Evolutionary conservation across 2,329 filamentous ascomycete genomes (phyloP).

Genomic region (Neonectria ditissima): DNA sequence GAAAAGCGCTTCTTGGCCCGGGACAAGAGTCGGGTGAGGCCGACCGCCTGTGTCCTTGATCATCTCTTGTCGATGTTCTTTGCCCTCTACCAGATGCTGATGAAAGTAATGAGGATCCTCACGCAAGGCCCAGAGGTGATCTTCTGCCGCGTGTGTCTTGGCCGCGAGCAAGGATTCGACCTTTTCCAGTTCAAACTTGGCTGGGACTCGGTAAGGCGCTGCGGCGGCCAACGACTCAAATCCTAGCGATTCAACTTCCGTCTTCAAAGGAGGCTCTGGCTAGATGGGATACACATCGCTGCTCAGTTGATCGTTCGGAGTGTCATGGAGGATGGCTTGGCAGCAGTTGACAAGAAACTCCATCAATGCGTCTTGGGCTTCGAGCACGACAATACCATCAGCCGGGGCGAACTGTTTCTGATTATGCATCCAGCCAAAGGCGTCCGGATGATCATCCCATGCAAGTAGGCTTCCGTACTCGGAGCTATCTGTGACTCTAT

Average conservation of each 20-base stretch:
- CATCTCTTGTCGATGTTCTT: conserved; percentile 60
- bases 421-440: conserved; percentile 52
- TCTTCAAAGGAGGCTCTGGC: conserved; percentile 52
- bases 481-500: conserved; percentile 40
- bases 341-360: conserved; percentile 63
- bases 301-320: conserved; percentile 47
- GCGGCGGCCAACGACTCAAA: conserved; percentile 59
- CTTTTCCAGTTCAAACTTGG: conserved; percentile 57
- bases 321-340: conserved; percentile 62
- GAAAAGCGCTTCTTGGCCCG: conserved; percentile 40
- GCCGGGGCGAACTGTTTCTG: conserved; percentile 56
- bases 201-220: conserved; percentile 64
- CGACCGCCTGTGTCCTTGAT: conserved; percentile 53
- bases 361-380: conserved; percentile 62
- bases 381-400: conserved; percentile 61
- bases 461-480: conserved; percentile 53
- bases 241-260: conserved; percentile 45
- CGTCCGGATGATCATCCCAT: conserved; percentile 51
- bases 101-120: conserved; percentile 71
- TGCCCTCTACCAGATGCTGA: conserved; percentile 54
- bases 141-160: conserved; percentile 56
- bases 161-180: conserved; percentile 59
- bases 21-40: conserved; percentile 40
- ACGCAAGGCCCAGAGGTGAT: conserved; percentile 66
- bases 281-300: conserved; percentile 47